Conservation (phyloP, 2,329 filamentous ascomycete species). For the Ophiostoma angusticollis region DNA sequence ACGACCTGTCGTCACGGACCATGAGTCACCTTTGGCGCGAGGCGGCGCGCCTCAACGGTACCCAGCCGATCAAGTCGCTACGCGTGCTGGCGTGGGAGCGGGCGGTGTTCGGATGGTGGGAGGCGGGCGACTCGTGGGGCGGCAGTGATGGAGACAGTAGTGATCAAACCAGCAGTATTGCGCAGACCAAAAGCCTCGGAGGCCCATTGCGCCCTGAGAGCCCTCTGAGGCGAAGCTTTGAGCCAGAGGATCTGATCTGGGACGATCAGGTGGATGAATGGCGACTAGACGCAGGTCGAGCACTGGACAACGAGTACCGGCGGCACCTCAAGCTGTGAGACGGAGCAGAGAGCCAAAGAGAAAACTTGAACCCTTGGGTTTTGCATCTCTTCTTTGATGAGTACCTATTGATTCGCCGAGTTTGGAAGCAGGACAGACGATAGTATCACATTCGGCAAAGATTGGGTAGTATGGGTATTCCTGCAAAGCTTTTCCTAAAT, state of each 20-base stretch:
- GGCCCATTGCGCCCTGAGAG: not conserved
- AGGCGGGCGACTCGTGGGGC: not conserved
- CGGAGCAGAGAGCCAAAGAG: not conserved
- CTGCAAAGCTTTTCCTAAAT: not conserved
- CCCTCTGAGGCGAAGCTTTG: not conserved
- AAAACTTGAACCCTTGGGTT: not conserved
- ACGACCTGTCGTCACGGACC: not conserved
- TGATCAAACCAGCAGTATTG: no score
- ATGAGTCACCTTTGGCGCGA: conserved; percentile 7
- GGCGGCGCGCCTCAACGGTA: conserved; percentile 8
- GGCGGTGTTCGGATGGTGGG: conserved; percentile 1
- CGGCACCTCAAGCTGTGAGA: conserved; percentile 8
- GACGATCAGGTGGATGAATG: conserved; percentile 4
- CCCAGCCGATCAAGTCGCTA: conserved; percentile 1
- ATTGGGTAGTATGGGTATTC: not conserved
- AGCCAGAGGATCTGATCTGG: conserved; percentile 9
- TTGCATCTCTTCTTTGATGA: no score
- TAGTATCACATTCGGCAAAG: no score
- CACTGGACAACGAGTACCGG: conserved; percentile 2
- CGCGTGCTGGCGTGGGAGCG: not conserved
- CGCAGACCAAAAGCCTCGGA: no score
- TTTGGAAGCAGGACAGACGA: no score
- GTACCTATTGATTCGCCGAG: no score
- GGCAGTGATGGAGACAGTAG: not conserved
- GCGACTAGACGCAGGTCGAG: conserved; percentile 1